phyloP scores from a whole-genome alignment of 495 filamentous ascomycete species.

The Penicillium pulvis region DNA sequence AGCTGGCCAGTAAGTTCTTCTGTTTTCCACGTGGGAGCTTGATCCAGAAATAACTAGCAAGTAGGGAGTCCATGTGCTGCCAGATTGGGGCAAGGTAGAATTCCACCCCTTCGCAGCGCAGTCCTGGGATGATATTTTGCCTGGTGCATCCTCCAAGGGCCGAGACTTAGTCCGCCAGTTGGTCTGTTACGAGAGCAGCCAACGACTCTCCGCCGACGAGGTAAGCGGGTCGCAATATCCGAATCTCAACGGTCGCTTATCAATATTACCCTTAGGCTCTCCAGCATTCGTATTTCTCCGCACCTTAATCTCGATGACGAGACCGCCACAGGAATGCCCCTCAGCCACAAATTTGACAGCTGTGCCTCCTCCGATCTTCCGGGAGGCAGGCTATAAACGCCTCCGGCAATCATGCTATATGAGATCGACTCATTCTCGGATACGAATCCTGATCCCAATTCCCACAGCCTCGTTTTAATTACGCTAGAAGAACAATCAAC shows the following conservation, averaged over 20 bases:
- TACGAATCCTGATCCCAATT: not conserved
- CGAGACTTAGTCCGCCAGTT: conserved; percentile 57
- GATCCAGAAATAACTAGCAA: conserved; percentile 12
- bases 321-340: conserved; percentile 7
- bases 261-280: conserved; percentile 31
- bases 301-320: conserved; percentile 16
- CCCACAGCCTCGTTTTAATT: not conserved
- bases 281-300: conserved; percentile 41
- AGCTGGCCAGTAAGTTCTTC: conserved; percentile 71
- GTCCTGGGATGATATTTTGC: conserved; percentile 56
- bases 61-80: conserved; percentile 56
- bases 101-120: conserved; percentile 56
- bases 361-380: not conserved
- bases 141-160: conserved; percentile 47
- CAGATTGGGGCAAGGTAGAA: conserved; percentile 69
- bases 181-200: conserved; percentile 58
- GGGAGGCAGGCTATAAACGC: not conserved
- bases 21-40: not conserved
- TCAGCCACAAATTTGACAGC: conserved; percentile 8
- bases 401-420: not conserved
- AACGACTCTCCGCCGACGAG: conserved; percentile 51
- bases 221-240: conserved; percentile 34
- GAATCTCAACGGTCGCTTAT: conserved; percentile 20
- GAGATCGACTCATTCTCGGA: not conserved
- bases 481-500: not conserved